Conservation (phyloP, 768 basidiomycete genomes). For the Russula sp. region DNA sequence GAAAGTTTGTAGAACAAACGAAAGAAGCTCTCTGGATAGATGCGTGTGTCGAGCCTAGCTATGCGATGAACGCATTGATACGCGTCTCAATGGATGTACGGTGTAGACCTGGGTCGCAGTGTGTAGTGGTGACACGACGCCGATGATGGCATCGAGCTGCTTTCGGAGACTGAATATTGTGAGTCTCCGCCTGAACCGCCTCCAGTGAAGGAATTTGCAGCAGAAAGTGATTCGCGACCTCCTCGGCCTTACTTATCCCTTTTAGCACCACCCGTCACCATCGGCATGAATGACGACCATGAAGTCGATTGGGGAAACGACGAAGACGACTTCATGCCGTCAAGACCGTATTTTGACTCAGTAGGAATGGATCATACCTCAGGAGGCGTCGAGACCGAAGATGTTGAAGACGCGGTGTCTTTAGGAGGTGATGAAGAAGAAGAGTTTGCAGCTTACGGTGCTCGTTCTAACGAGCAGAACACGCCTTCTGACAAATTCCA, state of each 20-base stretch:
- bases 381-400: conserved; percentile 36
- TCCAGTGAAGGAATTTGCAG: neutral
- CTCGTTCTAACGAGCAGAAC: conserved; percentile 26
- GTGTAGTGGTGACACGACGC: neutral
- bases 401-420: conserved; percentile 63
- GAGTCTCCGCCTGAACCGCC: conserved; percentile 19
- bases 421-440: conserved; percentile 67
- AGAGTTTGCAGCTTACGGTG: conserved; percentile 49
- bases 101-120: neutral
- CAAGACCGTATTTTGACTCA: conserved; percentile 26
- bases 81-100: conserved; percentile 1
- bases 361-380: conserved; percentile 26
- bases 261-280: conserved; percentile 29
- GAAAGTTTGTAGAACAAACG: conserved; percentile 7
- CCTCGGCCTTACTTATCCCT: conserved; percentile 24
- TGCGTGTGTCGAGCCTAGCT: conserved; percentile 6
- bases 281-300: conserved; percentile 59
- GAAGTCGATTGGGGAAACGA: conserved; percentile 71
- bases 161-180: conserved; percentile 11
- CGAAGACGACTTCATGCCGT: conserved; percentile 40
- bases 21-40: conserved; percentile 3
- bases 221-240: conserved; percentile 7
- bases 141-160: neutral
- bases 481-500: conserved; percentile 10
- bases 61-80: conserved; percentile 14